Conservation (phyloP, 2,329 filamentous ascomycete genomes). For the Arthroderma sp. region DNA sequence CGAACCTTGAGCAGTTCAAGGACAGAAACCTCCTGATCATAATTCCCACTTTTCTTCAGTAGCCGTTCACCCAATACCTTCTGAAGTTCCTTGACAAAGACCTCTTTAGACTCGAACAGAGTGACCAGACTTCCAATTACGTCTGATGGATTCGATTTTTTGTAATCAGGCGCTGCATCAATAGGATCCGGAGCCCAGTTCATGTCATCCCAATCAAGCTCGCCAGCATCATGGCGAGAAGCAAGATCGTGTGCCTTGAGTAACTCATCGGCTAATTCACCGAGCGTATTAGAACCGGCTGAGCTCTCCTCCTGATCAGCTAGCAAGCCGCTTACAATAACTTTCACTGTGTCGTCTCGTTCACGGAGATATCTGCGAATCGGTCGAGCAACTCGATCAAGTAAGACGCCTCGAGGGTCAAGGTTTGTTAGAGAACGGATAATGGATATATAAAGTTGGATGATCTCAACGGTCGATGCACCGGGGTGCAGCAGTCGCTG, state of each 20-base stretch:
- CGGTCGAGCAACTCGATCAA: constrained; percentile 52
- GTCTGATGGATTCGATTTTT: constrained; percentile 75
- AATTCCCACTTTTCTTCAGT: constrained; percentile 49
- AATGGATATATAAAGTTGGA: constrained; percentile 55
- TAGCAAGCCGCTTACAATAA: constrained; percentile 51
- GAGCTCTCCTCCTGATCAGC: constrained; percentile 36
- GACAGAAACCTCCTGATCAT: constrained; percentile 69
- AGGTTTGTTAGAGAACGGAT: constrained; percentile 51
- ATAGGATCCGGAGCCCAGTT: constrained; percentile 85
- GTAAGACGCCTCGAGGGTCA: constrained; percentile 51
- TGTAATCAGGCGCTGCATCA: constrained; percentile 86
- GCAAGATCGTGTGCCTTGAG: constrained; percentile 28
- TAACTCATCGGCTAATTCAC: constrained; percentile 43
- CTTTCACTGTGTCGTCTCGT: constrained; percentile 51
- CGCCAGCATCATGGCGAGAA: constrained; percentile 40
- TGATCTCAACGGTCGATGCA: constrained; percentile 51
- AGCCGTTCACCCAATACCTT: constrained; percentile 76
- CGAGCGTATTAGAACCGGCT: constrained; percentile 29
- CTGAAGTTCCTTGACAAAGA: constrained; percentile 90
- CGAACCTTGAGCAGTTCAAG: constrained; percentile 77
- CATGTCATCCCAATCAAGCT: constrained; percentile 84
- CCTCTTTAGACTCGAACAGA: constrained; percentile 75
- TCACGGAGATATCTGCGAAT: constrained; percentile 51
- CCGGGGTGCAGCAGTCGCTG: constrained; percentile 48
- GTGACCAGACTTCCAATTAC: constrained; percentile 83